phyloP scores from a whole-genome alignment of 2,329 filamentous ascomycete species.

The Hypoxylon sp. region DNA sequence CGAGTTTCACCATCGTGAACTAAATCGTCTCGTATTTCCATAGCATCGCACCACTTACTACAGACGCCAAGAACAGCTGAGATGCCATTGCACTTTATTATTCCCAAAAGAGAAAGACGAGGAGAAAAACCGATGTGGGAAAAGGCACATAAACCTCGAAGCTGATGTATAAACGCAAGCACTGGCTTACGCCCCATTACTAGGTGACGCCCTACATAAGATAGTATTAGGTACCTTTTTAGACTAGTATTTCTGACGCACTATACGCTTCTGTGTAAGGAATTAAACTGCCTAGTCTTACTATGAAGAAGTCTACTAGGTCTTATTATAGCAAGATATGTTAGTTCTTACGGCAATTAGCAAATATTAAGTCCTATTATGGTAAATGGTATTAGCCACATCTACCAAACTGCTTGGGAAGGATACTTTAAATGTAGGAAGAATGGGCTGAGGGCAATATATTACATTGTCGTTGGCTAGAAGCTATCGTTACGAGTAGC shows the following conservation, averaged over 20 bases:
- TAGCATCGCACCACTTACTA: neutral
- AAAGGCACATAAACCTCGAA: neutral
- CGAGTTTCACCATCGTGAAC: neutral
- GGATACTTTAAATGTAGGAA: neutral
- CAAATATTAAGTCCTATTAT: neutral
- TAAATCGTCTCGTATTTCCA: neutral
- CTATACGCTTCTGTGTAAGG: neutral
- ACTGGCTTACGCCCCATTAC: neutral
- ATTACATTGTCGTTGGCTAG: neutral
- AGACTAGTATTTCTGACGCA: neutral
- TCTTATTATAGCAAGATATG: neutral
- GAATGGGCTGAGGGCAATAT: neutral
- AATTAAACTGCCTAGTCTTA: neutral
- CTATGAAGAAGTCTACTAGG: neutral
- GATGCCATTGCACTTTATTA: neutral
- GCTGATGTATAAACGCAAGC: neutral
- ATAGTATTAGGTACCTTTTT: neutral
- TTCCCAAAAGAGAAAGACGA: neutral
- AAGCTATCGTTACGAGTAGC: neutral
- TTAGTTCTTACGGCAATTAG: neutral
- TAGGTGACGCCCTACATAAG: neutral
- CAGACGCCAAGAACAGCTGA: neutral
- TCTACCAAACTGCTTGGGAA: neutral
- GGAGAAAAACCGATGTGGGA: neutral
- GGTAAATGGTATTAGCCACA: neutral